Evolutionary conservation across 2,329 filamentous ascomycete species (phyloP), one percentile per base, ranked within the genome.

Genomic region (Exophiala oligosperma): DNA sequence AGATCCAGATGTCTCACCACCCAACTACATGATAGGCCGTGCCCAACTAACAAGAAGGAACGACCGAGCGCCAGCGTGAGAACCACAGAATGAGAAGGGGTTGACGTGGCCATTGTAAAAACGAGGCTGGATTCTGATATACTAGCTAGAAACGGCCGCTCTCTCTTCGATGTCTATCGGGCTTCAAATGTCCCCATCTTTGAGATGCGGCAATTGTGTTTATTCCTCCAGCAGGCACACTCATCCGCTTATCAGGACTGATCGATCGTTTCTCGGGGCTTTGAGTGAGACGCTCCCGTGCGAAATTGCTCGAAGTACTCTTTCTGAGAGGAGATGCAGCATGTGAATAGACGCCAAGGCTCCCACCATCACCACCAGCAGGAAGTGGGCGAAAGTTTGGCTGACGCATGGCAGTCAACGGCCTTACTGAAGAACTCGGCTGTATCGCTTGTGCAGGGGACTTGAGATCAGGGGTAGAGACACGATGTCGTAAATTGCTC

Each of bases 301-400:
- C 46, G 29, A 77, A 71, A 52, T 79, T 89, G 73, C 73, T 84
- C 73, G 77, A 90, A 66, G 79, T 85, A 1, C 89, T 81, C 71
- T 96, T 96, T 67, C 91, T 88, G 11, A 97, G 73, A 0, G 93
- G 93, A 9, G 91, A 96, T 41, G 87, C 89, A 4, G 86, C 86
- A 71, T 96, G 91, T 4, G 83, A 88, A 72, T 87, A 92, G 1
- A 95, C 81, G 12, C 92, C 92, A 50, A 96, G 77, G 69, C 83
- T 93, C 2, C 92, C 91, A 14, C 91, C 91, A 69, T 88, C 85
- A 8, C 84, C 79, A 17, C 70, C 70, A 23, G 68, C 68, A 6
- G 70, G 64, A 14, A 75, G 76, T 32, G 77, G 74, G 44, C 78
- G 73, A 66, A 80, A 81, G 56, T 84, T 77, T 23, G 83, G 80